Evolutionary conservation across 768 basidiomycete species (phyloP), one percentile per base, ranked within the genome.

Genomic region (Hydnomerulius pinastri): DNA sequence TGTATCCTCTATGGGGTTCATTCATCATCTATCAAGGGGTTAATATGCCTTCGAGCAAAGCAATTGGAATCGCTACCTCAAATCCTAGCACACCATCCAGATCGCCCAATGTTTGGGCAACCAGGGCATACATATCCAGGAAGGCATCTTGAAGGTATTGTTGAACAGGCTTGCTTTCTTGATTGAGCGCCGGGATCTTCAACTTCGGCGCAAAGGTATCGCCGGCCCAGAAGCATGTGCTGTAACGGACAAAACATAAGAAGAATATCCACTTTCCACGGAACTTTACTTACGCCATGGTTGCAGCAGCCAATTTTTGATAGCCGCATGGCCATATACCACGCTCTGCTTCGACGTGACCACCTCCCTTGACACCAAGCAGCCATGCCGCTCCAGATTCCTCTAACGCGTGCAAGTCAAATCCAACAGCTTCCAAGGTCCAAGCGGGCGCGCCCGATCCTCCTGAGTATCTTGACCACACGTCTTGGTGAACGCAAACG

Each of bases 371-470:
- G 27, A 92, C 82, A 1, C 93, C 94, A 33, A 78, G 74, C 1
- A 96, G 71, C 85, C 95, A 98, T 0, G 93, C 96, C 0, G 93
- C 90, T 1, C 87, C 90, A 0, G 86, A 82, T 48, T 87, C 82
- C 55, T 95, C 92, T 3, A 98, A 73, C 1, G 81, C 80, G 36
- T 80, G 72, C 2, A 97, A 71, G 62, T 96, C 90, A 55, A 98
- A 92, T 0, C 96, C 97, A 7, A 85, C 87, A 9, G 80, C 68
- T 52, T 92, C 86, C 1, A 98, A 73, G 1, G 94, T 97, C 96
- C 97, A 99, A 4, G 90, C 92, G 1, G 97, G 97, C 0, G 96
- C 95, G 2, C 97, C 96, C 1, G 92, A 96, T 37, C 96, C 96
- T 7, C 96, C 96, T 3, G 85, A 84, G 60, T 94, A 95, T 4